A percentile compares a stretch with the other conserved stretches of the same genome.
Conservation (phyloP, 2,329 filamentous ascomycete species). For the Zymoseptoria passerinii region DNA sequence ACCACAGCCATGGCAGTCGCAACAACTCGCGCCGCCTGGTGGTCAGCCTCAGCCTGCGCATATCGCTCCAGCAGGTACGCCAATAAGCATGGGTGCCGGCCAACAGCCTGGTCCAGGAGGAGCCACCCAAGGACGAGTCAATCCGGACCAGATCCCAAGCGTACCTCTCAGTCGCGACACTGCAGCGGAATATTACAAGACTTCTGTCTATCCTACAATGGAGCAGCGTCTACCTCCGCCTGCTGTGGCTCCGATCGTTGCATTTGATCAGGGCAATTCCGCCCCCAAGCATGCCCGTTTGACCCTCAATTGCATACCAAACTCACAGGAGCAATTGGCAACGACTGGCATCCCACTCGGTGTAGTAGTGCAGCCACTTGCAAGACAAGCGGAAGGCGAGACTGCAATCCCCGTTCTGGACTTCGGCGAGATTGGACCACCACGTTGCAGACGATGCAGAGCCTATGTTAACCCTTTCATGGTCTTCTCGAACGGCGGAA, state of each 20-base stretch:
- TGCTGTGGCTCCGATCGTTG: constrained; percentile 78
- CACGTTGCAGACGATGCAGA: constrained; percentile 83
- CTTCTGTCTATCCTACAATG: constrained; percentile 88
- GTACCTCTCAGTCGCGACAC: constrained; percentile 77
- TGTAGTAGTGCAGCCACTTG: constrained; percentile 79
- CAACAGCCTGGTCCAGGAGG: constrained; percentile 18
- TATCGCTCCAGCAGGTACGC: constrained; percentile 18
- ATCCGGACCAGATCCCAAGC: constrained; percentile 87
- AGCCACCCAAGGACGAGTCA: constrained; percentile 62
- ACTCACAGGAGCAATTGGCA: constrained; percentile 67
- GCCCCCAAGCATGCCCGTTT: constrained; percentile 90
- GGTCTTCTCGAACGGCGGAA: constrained; percentile 89
- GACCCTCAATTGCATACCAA: constrained; percentile 87
- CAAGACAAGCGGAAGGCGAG: constrained; percentile 74
- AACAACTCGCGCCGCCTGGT: constrained; percentile 14
- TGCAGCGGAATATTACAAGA: constrained; percentile 74
- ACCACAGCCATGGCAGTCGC: constrained; percentile 30
- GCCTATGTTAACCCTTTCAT: constrained; percentile 99
- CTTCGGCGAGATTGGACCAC: constrained; percentile 85
- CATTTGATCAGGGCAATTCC: constrained; percentile 92
- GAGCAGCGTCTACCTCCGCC: constrained; percentile 88
- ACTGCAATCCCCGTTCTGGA: constrained; percentile 83
- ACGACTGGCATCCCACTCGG: constrained; percentile 80
- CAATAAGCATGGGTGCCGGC: constrained; percentile 23
- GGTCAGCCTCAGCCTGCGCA: constrained; percentile 13